Conservation (phyloP, 352 stramenopile species). For the Phytophthora meadii region DNA sequence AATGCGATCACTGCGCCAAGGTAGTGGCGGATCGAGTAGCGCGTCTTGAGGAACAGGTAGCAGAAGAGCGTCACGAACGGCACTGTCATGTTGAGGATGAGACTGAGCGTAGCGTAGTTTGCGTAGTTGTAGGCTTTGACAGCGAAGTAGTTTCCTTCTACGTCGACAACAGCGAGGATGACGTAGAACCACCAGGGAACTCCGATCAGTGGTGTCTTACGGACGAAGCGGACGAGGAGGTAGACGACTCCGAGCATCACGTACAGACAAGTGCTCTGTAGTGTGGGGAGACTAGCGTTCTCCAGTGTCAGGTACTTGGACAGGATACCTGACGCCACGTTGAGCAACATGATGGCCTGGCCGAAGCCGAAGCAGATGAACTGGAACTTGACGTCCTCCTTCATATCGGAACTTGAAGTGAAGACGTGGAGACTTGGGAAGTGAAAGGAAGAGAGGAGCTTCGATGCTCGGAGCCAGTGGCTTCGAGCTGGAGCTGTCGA, state of each 20-base stretch:
- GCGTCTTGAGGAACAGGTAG: conserved; percentile 72
- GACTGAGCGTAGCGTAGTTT: conserved; percentile 70
- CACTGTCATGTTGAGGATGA: conserved; percentile 77
- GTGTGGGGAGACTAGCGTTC: conserved; percentile 57
- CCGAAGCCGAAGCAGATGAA: conserved; percentile 70
- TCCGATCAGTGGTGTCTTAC: conserved; percentile 42
- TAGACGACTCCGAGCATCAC: conserved; percentile 59
- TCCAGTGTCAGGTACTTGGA: conserved; percentile 68
- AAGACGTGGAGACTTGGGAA: conserved; percentile 20
- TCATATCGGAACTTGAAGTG: conserved; percentile 29
- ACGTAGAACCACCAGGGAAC: conserved; percentile 71
- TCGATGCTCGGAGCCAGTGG: conserved; percentile 8
- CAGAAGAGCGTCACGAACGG: conserved; percentile 74
- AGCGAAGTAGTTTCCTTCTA: conserved; percentile 77
- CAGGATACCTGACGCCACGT: conserved; percentile 60
- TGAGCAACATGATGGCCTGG: conserved; percentile 74
- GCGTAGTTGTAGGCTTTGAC: conserved; percentile 79
- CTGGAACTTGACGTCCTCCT: conserved; percentile 47
- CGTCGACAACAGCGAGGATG: conserved; percentile 61
- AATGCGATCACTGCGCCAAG: conserved; percentile 50
- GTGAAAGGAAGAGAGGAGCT: conserved; percentile 4
- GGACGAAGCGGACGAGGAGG: conserved; percentile 44
- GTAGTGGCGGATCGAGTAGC: conserved; percentile 66
- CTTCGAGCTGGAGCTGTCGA: conserved; percentile 16
- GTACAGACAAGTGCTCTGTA: conserved; percentile 71